These are phyloP conservation scores for Podila minutissima DNA, from an alignment of 192 early-diverging fungal genomes.

Conservation along the genomic window DNA sequence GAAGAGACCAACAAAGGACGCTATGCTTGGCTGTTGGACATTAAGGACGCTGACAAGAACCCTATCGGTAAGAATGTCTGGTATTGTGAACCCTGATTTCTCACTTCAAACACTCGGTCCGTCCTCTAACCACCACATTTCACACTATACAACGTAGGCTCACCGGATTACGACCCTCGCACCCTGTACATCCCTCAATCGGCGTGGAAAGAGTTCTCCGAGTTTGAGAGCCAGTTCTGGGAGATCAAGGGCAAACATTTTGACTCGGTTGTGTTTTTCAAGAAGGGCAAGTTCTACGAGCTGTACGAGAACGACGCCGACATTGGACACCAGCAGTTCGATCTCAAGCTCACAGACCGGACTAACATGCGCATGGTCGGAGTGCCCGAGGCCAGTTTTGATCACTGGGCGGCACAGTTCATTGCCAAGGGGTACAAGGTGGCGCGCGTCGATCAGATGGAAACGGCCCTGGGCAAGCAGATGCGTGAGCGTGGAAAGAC, in stretches of 20 bases:
- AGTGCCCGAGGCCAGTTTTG: constrained; percentile 93
- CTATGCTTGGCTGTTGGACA: constrained; percentile 87
- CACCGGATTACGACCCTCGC: constrained; percentile 90
- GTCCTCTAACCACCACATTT: neutral
- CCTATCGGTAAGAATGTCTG: constrained; percentile 53
- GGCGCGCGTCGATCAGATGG: constrained; percentile 97
- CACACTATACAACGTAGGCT: constrained; percentile 30
- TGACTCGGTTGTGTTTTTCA: constrained; percentile 95
- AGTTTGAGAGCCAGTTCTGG: constrained; percentile 99
- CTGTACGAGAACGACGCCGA: constrained; percentile 99
- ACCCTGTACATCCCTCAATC: constrained; percentile 84
- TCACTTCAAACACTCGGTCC: no score
- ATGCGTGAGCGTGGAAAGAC: constrained; percentile 75
- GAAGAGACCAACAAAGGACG: constrained; percentile 87
- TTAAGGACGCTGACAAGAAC: constrained; percentile 81
- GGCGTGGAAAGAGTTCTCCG: constrained; percentile 89
- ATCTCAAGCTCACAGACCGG: constrained; percentile 94
- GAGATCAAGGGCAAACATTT: constrained; percentile 92
- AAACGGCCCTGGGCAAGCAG: constrained; percentile 91
- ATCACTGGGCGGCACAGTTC: constrained; percentile 96
- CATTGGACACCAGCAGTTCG: constrained; percentile 95
- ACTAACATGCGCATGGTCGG: constrained; percentile 99
- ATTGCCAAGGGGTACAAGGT: constrained; percentile 94
- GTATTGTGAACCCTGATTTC: no score
- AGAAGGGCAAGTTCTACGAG: constrained; percentile 99